Evolutionary conservation across 2,329 filamentous ascomycete species (phyloP).

Genomic region (Neopestalotiopsis sp.): DNA sequence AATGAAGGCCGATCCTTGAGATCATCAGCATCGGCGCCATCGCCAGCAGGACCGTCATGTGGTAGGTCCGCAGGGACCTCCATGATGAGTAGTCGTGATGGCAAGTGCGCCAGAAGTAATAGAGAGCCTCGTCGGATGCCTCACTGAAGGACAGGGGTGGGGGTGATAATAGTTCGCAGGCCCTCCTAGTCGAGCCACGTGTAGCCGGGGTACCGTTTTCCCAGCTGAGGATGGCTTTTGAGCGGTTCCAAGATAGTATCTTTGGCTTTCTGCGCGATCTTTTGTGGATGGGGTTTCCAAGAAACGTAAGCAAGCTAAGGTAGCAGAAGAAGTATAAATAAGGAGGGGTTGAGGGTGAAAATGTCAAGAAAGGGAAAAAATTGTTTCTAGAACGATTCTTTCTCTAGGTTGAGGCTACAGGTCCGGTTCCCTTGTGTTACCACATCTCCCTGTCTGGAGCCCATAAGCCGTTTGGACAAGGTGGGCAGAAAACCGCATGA

Average conservation of each 20-base stretch:
- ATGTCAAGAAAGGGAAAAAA: neutral
- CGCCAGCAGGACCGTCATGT: neutral
- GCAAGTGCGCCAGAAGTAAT: neutral
- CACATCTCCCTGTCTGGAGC: neutral
- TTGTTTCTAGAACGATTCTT: conserved; percentile 2
- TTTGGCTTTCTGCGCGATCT: neutral
- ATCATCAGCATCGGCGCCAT: neutral
- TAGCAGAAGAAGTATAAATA: neutral
- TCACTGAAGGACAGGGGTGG: neutral
- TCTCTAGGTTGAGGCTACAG: neutral
- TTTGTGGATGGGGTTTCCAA: neutral
- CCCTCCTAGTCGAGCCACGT: neutral
- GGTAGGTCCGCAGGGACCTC: conserved; percentile 1
- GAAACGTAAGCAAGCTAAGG: neutral
- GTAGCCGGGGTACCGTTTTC: neutral
- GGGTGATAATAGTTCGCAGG: neutral
- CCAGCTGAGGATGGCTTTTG: neutral
- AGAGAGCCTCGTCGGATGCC: neutral
- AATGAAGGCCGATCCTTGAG: conserved; percentile 18
- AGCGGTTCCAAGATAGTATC: neutral
- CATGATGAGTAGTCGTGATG: neutral
- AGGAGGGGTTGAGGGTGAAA: neutral
- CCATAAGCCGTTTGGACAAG: neutral
- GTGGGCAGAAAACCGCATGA: conserved; percentile 13
- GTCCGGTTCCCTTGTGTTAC: neutral